Conservation (phyloP, 306 rosid genomes). For the Acacia melanoxylon region DNA sequence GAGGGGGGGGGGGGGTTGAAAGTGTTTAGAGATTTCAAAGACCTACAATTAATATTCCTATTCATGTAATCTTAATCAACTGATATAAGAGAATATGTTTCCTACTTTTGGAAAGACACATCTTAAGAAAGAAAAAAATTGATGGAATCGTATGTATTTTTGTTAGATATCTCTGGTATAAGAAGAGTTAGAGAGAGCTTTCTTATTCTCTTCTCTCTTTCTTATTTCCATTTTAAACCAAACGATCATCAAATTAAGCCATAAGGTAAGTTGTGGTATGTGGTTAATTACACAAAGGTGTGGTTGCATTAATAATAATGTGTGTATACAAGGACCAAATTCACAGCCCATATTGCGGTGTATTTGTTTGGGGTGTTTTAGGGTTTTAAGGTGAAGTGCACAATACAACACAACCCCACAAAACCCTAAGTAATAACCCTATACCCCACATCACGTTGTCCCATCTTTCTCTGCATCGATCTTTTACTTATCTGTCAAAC, state of each 20-base stretch:
- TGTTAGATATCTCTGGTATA: too few relatives aligned
- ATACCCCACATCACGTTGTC: slow-evolving; percentile 21
- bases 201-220: not conserved
- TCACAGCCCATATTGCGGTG: not conserved
- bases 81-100: not conserved
- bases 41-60: not conserved
- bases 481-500: not conserved
- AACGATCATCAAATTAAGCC: not conserved
- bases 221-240: not conserved
- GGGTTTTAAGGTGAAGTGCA: not conserved
- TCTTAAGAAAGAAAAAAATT: not conserved
- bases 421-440: not conserved
- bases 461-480: not conserved
- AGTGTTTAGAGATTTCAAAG: not conserved
- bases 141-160: not conserved
- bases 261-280: not conserved
- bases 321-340: not conserved
- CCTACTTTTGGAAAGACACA: not conserved
- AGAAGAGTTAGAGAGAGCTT: not conserved
- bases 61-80: not conserved
- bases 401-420: not conserved
- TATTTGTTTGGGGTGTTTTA: not conserved
- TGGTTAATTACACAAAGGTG: not conserved
- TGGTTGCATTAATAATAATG: not conserved
- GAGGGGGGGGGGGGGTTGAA: too few relatives aligned